Evolutionary conservation across 768 basidiomycete genomes (phyloP).

Genomic region (Mrakia blollopis): DNA sequence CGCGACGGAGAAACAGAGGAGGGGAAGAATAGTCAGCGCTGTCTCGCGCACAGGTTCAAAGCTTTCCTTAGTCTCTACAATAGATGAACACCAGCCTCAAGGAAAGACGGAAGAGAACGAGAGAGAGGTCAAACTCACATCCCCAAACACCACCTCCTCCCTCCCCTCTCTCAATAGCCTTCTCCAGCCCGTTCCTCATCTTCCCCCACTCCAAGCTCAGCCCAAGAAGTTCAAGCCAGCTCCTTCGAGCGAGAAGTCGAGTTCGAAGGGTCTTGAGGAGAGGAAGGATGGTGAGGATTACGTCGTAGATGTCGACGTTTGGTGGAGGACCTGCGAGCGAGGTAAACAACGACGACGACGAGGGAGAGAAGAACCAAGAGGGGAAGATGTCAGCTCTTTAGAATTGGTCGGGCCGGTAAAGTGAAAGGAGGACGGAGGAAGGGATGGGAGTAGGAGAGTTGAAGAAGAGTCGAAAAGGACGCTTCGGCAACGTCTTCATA

Average conservation of each 20-base stretch:
- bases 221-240: neutral
- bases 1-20: too few relatives aligned
- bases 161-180: neutral
- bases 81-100: neutral
- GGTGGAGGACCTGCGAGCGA: neutral
- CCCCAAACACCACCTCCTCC: neutral
- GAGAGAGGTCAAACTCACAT: neutral
- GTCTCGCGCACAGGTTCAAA: neutral
- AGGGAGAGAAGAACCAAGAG: neutral
- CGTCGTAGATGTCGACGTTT: neutral
- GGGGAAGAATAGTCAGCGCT: neutral
- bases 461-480: neutral
- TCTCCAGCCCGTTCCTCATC: neutral
- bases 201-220: neutral
- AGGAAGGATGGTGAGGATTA: neutral
- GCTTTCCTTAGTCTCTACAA: neutral
- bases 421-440: too few relatives aligned
- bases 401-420: too few relatives aligned
- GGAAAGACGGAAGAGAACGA: neutral
- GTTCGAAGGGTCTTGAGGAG: neutral
- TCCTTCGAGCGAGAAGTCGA: neutral
- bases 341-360: too few relatives aligned
- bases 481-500: too few relatives aligned
- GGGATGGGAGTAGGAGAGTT: too few relatives aligned
- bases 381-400: too few relatives aligned